Evolutionary conservation across 2,329 filamentous ascomycete genomes (phyloP).

Genomic region (Fusarium sp.): DNA sequence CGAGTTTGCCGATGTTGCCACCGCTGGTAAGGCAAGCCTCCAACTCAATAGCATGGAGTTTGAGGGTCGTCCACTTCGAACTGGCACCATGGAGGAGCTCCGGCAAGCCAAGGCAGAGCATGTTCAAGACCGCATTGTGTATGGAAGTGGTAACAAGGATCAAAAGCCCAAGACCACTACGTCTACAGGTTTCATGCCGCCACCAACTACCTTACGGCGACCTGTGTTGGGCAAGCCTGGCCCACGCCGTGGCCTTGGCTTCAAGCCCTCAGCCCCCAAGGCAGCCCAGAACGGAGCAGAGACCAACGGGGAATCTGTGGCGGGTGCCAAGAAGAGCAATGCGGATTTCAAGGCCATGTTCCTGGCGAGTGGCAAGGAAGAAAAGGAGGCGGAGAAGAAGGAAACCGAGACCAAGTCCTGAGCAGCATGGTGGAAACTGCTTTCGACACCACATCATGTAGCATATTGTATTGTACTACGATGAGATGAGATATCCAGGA

Average conservation of each 20-base stretch:
- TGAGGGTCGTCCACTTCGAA: conserved; percentile 64
- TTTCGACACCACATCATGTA: conserved; percentile 22
- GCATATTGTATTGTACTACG: conserved; percentile 38
- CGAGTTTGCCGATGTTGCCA: conserved; percentile 78
- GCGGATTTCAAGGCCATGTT: conserved; percentile 70
- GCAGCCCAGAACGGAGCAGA: conserved; percentile 25
- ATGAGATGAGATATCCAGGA: conserved; percentile 32
- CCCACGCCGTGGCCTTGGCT: conserved; percentile 59
- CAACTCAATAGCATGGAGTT: conserved; percentile 68
- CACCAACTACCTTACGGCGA: conserved; percentile 57
- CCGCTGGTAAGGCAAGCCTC: conserved; percentile 79
- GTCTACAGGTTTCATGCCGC: conserved; percentile 56
- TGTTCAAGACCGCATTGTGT: conserved; percentile 44
- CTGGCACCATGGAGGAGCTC: conserved; percentile 66
- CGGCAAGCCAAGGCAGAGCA: conserved; percentile 63
- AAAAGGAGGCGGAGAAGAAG: background rate
- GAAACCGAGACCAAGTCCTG: conserved; percentile 12
- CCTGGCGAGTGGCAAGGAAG: conserved; percentile 44
- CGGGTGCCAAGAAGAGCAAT: conserved; percentile 62
- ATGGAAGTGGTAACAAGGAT: conserved; percentile 48
- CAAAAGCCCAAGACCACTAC: conserved; percentile 30
- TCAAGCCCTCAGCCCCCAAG: conserved; percentile 47
- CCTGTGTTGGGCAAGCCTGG: conserved; percentile 55
- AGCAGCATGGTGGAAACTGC: conserved; percentile 8
- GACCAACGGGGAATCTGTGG: conserved; percentile 44